Percentiles rank a stretch among this genome's conserved stretches.
Conservation (phyloP, 768 basidiomycete genomes). For the Hericium alpestre region DNA sequence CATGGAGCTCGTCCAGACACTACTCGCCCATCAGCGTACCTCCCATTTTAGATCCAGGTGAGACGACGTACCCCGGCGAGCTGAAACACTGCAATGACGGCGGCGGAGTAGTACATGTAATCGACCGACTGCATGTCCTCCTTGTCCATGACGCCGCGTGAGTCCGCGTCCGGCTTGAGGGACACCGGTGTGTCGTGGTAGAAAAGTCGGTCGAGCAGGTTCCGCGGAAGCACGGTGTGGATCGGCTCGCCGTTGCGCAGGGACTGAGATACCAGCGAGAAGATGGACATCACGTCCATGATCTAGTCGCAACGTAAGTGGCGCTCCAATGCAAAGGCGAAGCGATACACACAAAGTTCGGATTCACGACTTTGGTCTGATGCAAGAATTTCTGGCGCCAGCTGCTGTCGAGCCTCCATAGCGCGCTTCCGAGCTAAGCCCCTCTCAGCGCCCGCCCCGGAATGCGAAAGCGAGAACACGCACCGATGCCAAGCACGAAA, state of each 20-base stretch:
- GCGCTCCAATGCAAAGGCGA: neutral
- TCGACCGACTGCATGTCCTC: conserved; percentile 6
- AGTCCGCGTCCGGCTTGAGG: neutral
- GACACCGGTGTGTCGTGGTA: conserved; percentile 26
- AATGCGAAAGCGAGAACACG: conserved; percentile 4
- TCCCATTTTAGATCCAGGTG: neutral
- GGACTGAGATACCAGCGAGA: conserved; percentile 11
- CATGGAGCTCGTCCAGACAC: conserved; percentile 10
- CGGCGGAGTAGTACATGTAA: conserved; percentile 11
- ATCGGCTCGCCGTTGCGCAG: conserved; percentile 11
- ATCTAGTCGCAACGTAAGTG: conserved; percentile 17
- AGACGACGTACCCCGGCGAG: conserved; percentile 4
- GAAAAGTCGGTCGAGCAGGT: conserved; percentile 27
- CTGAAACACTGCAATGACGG: conserved; percentile 10
- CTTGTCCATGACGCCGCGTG: conserved; percentile 7
- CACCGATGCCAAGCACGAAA: conserved; percentile 29
- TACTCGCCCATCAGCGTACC: neutral
- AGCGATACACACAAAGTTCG: conserved; percentile 35
- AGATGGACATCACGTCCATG: conserved; percentile 34
- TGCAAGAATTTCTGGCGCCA: conserved; percentile 32
- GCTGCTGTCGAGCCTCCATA: conserved; percentile 30
- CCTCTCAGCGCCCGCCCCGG: neutral
- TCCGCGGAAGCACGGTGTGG: conserved; percentile 10
- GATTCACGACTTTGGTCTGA: conserved; percentile 40
- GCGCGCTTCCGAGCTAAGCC: conserved; percentile 28